phyloP scores from a whole-genome alignment of 345 rosid genomes.

The Hibiscus trionum region DNA sequence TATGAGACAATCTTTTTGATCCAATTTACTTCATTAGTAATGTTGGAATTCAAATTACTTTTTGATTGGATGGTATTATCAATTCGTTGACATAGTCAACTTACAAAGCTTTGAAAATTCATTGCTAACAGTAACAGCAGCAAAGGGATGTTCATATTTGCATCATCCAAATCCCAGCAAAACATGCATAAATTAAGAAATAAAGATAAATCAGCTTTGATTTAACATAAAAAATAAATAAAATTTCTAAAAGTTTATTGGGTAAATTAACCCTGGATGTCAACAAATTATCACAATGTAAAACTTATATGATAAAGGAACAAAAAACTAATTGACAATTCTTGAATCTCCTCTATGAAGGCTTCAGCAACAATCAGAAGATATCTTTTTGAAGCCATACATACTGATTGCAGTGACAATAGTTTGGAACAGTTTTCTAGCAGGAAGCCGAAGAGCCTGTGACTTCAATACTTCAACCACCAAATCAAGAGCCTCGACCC shows the following conservation, averaged over 20 bases:
- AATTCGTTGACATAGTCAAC: background rate
- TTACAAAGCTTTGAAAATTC: background rate
- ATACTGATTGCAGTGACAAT: too few relatives aligned
- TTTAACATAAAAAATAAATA: background rate
- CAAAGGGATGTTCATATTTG: background rate
- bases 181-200: background rate
- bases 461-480: constrained; percentile 60
- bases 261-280: background rate
- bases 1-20: too few relatives aligned
- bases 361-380: too few relatives aligned
- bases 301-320: background rate
- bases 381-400: background rate
- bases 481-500: constrained; percentile 70
- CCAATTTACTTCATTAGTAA: too few relatives aligned
- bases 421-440: too few relatives aligned
- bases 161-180: background rate
- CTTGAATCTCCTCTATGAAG: background rate
- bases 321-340: background rate
- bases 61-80: background rate
- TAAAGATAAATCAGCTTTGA: too few relatives aligned
- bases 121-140: background rate
- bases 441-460: too few relatives aligned
- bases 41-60: too few relatives aligned
- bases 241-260: background rate
- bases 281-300: background rate